These are phyloP conservation scores for Papiliotrema nemorosa DNA, from an alignment of 1,284 basidiomycete species.

Conservation along the genomic window DNA sequence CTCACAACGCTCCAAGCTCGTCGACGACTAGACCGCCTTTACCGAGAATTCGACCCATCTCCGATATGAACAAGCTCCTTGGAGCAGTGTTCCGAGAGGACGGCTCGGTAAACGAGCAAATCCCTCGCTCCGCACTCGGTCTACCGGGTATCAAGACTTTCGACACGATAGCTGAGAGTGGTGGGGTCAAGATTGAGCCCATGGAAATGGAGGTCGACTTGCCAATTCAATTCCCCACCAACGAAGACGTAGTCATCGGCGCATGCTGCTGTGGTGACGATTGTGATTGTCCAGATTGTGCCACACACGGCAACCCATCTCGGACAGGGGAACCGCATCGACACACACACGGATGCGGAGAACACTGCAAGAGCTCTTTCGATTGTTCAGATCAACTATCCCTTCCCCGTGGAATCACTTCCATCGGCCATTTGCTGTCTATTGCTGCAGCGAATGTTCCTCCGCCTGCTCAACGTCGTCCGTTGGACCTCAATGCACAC, in stretches of 20 bases:
- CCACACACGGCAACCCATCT: conserved; percentile 29
- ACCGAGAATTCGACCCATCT: conserved; percentile 30
- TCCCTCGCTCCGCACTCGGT: conserved; percentile 40
- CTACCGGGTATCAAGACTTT: conserved; percentile 41
- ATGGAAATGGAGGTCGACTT: conserved; percentile 34
- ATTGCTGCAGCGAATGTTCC: conserved; percentile 45
- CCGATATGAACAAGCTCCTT: conserved; percentile 40
- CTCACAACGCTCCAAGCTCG: conserved; percentile 2
- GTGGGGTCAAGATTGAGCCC: conserved; percentile 31
- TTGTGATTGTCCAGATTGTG: conserved; percentile 48
- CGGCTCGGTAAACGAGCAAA: conserved; percentile 29
- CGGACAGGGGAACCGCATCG: conserved; percentile 5
- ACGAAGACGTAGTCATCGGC: conserved; percentile 42
- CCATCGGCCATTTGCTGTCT: conserved; percentile 46
- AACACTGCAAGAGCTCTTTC: conserved; percentile 37
- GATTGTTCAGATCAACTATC: conserved; percentile 43
- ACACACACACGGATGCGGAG: conserved; percentile 31
- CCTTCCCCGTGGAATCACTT: conserved; percentile 44
- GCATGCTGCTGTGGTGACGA: conserved; percentile 49
- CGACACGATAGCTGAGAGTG: conserved; percentile 32
- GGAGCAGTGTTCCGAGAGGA: conserved; percentile 42
- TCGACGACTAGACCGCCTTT: conserved; percentile 15
- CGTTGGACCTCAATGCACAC: conserved; percentile 28
- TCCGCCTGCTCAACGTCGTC: conserved; percentile 12
- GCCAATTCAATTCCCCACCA: conserved; percentile 40